Evolutionary conservation across 768 basidiomycete genomes (phyloP).

Genomic region (Kwoniella sp.): DNA sequence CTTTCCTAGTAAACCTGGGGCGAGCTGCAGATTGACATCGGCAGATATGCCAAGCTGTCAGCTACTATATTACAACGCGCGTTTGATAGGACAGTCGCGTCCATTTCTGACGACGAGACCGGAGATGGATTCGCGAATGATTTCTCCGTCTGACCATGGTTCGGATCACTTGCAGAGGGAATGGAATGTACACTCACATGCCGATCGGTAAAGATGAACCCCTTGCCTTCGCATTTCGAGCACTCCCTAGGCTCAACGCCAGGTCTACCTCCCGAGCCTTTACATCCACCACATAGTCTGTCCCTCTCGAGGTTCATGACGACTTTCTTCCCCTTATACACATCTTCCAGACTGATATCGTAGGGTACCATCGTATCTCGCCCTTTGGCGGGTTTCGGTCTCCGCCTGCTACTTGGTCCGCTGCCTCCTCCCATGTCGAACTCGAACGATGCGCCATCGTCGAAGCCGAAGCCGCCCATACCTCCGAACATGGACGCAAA

Average conservation of each 20-base stretch:
- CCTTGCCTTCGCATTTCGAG: constrained; percentile 78
- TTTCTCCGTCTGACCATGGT: too few relatives aligned
- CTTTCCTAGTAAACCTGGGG: constrained; percentile 54
- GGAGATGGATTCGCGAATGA: too few relatives aligned
- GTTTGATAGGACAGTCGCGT: too few relatives aligned
- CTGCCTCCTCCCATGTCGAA: constrained; percentile 58
- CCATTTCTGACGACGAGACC: too few relatives aligned
- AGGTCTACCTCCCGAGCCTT: constrained; percentile 83
- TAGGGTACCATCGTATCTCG: constrained; percentile 58
- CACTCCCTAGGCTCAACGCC: constrained; percentile 84
- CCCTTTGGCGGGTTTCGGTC: constrained; percentile 36
- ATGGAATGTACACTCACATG: constrained; percentile 43
- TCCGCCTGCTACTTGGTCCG: constrained; percentile 13
- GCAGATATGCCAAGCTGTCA: not conserved
- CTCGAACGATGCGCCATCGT: constrained; percentile 65
- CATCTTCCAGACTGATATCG: constrained; percentile 84
- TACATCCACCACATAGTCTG: constrained; percentile 73
- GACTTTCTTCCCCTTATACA: constrained; percentile 86
- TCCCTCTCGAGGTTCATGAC: constrained; percentile 89
- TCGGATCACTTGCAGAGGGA: not conserved
- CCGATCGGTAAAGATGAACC: constrained; percentile 57
- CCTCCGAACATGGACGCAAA: constrained; percentile 56
- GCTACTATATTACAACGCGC: not conserved
- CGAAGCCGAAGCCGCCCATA: constrained; percentile 68
- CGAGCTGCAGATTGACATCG: constrained; percentile 49